Conservation (phyloP, 305 asterid species). For the Solanum hybrid region DNA sequence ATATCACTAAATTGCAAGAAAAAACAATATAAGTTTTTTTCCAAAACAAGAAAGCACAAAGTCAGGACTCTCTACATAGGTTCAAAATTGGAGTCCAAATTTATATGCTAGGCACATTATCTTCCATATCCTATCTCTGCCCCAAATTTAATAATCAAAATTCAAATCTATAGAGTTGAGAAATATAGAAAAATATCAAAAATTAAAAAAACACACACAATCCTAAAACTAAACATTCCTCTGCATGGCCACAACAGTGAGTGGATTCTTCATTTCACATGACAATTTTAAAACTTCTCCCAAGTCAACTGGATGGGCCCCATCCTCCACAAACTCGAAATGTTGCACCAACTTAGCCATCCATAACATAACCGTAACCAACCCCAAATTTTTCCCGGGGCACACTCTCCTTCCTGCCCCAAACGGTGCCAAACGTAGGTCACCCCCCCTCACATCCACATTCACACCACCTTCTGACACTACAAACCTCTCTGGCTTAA, state of each 20-base stretch:
- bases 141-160: neutral
- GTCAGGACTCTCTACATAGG: neutral
- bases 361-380: conserved; percentile 45
- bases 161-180: neutral
- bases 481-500: conserved; percentile 43
- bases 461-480: conserved; percentile 19
- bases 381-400: conserved; percentile 52
- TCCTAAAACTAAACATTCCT: conserved; percentile 24
- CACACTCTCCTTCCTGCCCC: conserved; percentile 62
- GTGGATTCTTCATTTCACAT: conserved; percentile 54
- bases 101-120: neutral
- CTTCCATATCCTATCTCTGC: neutral
- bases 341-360: conserved; percentile 38
- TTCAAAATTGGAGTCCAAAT: neutral
- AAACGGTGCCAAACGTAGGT: conserved; percentile 50
- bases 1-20: neutral
- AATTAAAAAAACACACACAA: neutral
- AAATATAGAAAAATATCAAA: neutral
- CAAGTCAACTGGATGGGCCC: conserved; percentile 28
- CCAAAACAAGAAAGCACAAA: neutral
- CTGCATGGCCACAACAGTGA: conserved; percentile 27
- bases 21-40: neutral
- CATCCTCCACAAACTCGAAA: conserved; percentile 32
- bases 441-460: conserved; percentile 47
- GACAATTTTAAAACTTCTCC: conserved; percentile 47